These are phyloP conservation scores for Fomitopsis pinicola DNA, from an alignment of 1,284 basidiomycete genomes.

Conservation along the genomic window DNA sequence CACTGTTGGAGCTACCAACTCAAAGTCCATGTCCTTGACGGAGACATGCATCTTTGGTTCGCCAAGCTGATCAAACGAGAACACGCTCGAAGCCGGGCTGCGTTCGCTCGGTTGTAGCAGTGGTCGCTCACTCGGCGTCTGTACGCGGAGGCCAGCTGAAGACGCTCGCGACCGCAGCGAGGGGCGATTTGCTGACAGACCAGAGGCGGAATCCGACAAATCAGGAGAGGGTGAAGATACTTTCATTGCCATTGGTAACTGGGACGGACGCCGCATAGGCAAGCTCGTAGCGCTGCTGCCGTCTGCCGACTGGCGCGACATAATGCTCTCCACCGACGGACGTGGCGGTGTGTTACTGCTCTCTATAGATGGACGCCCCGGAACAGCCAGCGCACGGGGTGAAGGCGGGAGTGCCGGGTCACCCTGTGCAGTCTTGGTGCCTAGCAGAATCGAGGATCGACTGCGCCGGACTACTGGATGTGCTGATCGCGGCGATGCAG, in stretches of 20 bases:
- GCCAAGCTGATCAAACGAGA: constrained; percentile 27
- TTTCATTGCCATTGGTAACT: neutral
- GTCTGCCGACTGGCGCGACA: neutral
- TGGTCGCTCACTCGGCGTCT: neutral
- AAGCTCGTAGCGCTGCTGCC: neutral
- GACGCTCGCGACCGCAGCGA: constrained; percentile 1
- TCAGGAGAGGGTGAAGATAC: constrained; percentile 5
- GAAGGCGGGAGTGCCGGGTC: constrained; percentile 10
- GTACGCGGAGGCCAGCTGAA: neutral
- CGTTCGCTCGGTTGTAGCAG: neutral
- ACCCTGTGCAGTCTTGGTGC: constrained; percentile 10
- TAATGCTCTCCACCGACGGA: neutral
- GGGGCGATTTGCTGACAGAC: neutral
- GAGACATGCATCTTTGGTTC: constrained; percentile 50
- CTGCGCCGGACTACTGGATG: constrained; percentile 20
- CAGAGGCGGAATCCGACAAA: neutral
- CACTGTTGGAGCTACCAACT: constrained; percentile 61
- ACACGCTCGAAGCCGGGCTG: constrained; percentile 34
- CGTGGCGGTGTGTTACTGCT: neutral
- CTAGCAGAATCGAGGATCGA: constrained; percentile 21
- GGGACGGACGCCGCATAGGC: neutral
- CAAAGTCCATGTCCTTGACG: constrained; percentile 76
- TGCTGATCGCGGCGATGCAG: constrained; percentile 7
- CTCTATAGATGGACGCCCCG: neutral
- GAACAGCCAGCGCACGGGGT: constrained; percentile 4